A percentile compares a stretch with the other conserved stretches of the same genome.
Conservation (phyloP, 2,329 filamentous ascomycete species). For the Apiospora kogelbergensis region DNA sequence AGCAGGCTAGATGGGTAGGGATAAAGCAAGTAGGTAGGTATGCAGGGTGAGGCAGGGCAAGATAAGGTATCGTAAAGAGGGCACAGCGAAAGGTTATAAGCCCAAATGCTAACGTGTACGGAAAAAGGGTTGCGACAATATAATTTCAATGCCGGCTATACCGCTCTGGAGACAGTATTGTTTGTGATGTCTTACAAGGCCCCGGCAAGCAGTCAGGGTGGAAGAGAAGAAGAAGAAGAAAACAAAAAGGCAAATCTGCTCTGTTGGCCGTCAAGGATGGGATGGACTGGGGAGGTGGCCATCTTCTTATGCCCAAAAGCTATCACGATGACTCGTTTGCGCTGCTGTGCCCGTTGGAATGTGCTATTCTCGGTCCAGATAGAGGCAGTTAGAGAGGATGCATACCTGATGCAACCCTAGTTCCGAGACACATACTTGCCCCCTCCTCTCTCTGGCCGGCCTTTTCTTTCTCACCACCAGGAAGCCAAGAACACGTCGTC, state of each 20-base stretch:
- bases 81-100: background rate
- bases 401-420: slow-evolving; percentile 6
- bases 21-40: background rate
- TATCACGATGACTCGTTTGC: background rate
- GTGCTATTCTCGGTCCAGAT: background rate
- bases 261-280: background rate
- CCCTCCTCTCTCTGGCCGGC: background rate
- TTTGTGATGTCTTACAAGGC: background rate
- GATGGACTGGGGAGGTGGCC: background rate
- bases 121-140: background rate
- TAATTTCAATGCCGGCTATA: background rate
- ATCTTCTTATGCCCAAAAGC: background rate
- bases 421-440: background rate
- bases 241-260: background rate
- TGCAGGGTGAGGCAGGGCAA: background rate
- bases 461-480: background rate
- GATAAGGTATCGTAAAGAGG: background rate
- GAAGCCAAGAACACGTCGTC: background rate
- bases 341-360: background rate
- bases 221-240: background rate
- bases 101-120: background rate
- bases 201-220: background rate
- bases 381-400: slow-evolving; percentile 2
- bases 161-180: background rate
- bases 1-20: background rate